phyloP scores from a whole-genome alignment of 2,329 filamentous ascomycete species.

The Monilinia aucupariae region DNA sequence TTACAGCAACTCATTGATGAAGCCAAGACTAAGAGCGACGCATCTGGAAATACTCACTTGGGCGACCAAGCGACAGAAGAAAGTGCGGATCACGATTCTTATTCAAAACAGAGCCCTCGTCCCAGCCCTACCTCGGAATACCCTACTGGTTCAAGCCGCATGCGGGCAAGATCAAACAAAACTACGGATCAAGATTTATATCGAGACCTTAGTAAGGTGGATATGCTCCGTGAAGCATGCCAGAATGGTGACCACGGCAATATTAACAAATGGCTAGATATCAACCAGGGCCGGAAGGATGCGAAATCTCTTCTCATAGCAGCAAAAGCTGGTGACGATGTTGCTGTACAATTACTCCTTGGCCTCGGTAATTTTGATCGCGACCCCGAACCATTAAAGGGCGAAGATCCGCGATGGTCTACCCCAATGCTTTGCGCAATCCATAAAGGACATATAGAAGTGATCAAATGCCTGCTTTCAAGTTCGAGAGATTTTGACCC shows the following conservation, averaged over 20 bases:
- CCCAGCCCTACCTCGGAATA: conserved; percentile 45
- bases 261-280: conserved; percentile 55
- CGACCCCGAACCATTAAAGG: conserved; percentile 61
- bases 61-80: conserved; percentile 43
- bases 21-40: conserved; percentile 47
- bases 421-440: conserved; percentile 95
- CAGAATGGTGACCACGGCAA: conserved; percentile 57
- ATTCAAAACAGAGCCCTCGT: conserved; percentile 54
- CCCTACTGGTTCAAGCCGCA: conserved; percentile 38
- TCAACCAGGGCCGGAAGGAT: conserved; percentile 53
- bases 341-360: conserved; percentile 39
- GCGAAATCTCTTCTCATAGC: conserved; percentile 85
- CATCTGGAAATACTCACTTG: conserved; percentile 52
- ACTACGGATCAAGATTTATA: conserved; percentile 60
- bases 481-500: conserved; percentile 83
- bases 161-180: conserved; percentile 49
- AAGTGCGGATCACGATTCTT: conserved; percentile 42
- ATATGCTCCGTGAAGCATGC: conserved; percentile 49
- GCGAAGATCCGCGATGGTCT: conserved; percentile 60
- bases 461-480: conserved; percentile 72
- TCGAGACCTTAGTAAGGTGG: conserved; percentile 51
- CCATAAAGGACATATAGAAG: conserved; percentile 78
- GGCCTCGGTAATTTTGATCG: conserved; percentile 50
- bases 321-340: conserved; percentile 83
- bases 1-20: conserved; percentile 67